Percentiles rank a stretch among this genome's conserved stretches.
phyloP scores from a whole-genome alignment of 2,329 filamentous ascomycete species.

The Colletotrichum tabaci region DNA sequence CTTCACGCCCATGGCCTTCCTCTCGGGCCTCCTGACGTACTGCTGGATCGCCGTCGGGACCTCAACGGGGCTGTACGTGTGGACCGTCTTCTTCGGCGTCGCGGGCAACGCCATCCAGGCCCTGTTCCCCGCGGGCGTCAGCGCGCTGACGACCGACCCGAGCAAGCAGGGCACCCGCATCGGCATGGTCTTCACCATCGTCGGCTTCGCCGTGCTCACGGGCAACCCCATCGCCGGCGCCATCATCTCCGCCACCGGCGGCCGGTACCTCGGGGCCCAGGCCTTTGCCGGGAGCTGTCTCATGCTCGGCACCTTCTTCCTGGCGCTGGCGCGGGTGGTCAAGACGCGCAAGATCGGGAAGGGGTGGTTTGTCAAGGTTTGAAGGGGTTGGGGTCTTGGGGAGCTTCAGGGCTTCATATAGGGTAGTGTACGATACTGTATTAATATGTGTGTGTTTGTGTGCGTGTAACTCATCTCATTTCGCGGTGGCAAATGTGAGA shows the following conservation, averaged over 20 bases:
- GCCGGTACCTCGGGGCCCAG: conserved; percentile 64
- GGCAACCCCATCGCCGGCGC: conserved; percentile 68
- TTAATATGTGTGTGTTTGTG: too few relatives aligned
- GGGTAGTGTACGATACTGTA: too few relatives aligned
- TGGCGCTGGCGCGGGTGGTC: conserved; percentile 56
- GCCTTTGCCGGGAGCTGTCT: conserved; percentile 62
- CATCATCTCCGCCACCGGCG: conserved; percentile 59
- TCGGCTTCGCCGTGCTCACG: conserved; percentile 67
- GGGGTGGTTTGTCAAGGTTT: conserved; percentile 59
- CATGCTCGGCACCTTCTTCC: conserved; percentile 57
- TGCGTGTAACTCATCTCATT: too few relatives aligned
- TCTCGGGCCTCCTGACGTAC: conserved; percentile 62
- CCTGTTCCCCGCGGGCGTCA: conserved; percentile 75
- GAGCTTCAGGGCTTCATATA: too few relatives aligned
- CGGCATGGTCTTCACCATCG: conserved; percentile 72
- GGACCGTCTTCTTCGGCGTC: conserved; percentile 75
- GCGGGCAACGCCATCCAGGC: conserved; percentile 75
- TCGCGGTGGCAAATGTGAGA: too few relatives aligned
- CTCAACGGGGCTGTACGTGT: conserved; percentile 70
- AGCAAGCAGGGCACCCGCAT: conserved; percentile 68
- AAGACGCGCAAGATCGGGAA: conserved; percentile 55
- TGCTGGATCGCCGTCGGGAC: conserved; percentile 72
- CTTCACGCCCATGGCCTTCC: conserved; percentile 63
- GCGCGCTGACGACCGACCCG: conserved; percentile 67
- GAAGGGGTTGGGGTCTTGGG: not conserved